Evolutionary conservation across 192 early-diverging fungal species (phyloP).

Genomic region (Phlyctochytrium bullatum): DNA sequence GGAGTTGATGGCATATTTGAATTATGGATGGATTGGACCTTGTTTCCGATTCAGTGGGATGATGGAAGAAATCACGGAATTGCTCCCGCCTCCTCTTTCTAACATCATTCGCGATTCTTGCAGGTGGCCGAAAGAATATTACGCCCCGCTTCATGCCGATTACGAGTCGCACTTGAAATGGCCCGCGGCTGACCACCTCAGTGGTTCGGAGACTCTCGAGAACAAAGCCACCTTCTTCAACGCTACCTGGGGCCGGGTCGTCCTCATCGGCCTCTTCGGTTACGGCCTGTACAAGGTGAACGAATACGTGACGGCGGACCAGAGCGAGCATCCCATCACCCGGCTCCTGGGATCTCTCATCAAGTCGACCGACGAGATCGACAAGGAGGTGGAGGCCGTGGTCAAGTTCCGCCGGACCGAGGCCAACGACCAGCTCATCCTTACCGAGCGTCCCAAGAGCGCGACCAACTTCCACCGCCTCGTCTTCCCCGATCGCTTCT

Average conservation of each 20-base stretch:
- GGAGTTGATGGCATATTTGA: too few species aligned
- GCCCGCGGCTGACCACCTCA: conserved; percentile 13
- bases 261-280: conserved; percentile 18
- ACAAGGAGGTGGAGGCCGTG: conserved; percentile 14
- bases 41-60: too few species aligned
- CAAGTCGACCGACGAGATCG: conserved; percentile 6
- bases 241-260: conserved; percentile 7
- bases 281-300: conserved; percentile 25
- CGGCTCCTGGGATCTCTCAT: conserved; percentile 14
- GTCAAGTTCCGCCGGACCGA: conserved; percentile 10
- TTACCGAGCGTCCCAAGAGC: conserved; percentile 8
- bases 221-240: conserved; percentile 24
- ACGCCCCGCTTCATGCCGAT: conserved; percentile 22
- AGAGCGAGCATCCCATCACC: conserved; percentile 40
- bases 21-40: too few species aligned
- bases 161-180: conserved; percentile 1
- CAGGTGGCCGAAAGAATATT: conserved; percentile 50
- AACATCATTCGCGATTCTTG: conserved; percentile 1
- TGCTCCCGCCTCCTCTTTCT: not conserved
- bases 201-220: conserved; percentile 23
- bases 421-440: conserved; percentile 36
- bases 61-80: not conserved
- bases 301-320: conserved; percentile 20
- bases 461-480: conserved; percentile 21
- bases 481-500: conserved; percentile 31